phyloP scores from a whole-genome alignment of 2,329 filamentous ascomycete genomes.

The Arthrinium phaeospermum region DNA sequence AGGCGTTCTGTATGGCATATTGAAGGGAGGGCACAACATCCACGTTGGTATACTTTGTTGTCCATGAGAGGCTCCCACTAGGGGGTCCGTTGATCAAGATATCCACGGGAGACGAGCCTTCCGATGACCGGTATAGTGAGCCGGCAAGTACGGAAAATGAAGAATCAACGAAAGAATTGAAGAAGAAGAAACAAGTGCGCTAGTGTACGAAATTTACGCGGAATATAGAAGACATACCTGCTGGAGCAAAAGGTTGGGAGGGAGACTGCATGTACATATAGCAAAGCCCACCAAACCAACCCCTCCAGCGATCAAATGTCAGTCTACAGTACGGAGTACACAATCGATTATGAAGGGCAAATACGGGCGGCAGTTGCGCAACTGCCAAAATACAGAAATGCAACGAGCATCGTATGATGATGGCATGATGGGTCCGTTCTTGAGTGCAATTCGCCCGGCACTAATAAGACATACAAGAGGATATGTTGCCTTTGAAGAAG shows the following conservation, averaged over 20 bases:
- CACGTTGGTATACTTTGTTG: neutral
- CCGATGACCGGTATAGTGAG: neutral
- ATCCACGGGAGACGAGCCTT: neutral
- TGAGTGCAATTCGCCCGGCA: neutral
- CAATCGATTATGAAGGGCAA: neutral
- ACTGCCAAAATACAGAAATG: neutral
- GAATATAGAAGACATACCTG: neutral
- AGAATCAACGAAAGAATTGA: neutral
- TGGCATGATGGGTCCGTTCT: neutral
- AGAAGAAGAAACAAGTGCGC: neutral
- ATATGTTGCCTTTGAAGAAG: neutral
- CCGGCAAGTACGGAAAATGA: neutral
- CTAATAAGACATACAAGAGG: neutral
- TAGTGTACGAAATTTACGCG: neutral
- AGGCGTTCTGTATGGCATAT: slow-evolving; percentile 3
- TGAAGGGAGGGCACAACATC: neutral
- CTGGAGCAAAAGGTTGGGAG: neutral
- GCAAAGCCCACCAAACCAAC: neutral
- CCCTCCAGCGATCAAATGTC: neutral
- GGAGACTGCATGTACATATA: neutral
- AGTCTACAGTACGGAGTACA: no score
- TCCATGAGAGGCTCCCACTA: neutral
- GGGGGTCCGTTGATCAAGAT: neutral
- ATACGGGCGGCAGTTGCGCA: neutral
- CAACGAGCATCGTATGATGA: slow-evolving; percentile 5